Percentiles rank a stretch among this genome's conserved stretches.
phyloP scores from a whole-genome alignment of 2,329 filamentous ascomycete species.

The Fusarium sp. region DNA sequence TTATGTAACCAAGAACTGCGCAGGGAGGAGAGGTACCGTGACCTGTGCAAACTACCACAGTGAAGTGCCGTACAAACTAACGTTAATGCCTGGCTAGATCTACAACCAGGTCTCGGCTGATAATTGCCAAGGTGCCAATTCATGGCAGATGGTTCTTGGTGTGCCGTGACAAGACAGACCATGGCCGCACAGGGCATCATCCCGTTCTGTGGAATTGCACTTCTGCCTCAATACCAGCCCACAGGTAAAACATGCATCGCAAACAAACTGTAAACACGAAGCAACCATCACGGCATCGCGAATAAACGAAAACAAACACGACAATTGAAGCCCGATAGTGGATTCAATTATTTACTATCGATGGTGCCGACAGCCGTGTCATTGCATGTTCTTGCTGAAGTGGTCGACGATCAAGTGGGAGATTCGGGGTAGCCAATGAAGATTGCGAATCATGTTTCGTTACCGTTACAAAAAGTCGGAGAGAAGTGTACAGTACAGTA shows the following conservation, averaged over 20 bases:
- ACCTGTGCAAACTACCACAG: not conserved
- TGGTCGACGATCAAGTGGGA: conserved; percentile 9
- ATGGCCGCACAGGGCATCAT: not conserved
- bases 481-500: not conserved
- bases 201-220: too few relatives aligned
- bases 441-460: conserved; percentile 16
- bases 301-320: not conserved
- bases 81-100: conserved; percentile 4
- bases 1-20: not conserved
- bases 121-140: conserved; percentile 13
- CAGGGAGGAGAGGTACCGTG: not conserved
- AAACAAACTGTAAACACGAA: not conserved
- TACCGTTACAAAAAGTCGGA: conserved; percentile 24
- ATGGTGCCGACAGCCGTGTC: conserved; percentile 9
- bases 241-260: not conserved
- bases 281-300: not conserved
- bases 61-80: not conserved
- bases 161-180: not conserved
- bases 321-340: not conserved
- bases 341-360: not conserved
- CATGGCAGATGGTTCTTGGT: conserved; percentile 12
- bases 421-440: conserved; percentile 7
- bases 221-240: too few relatives aligned
- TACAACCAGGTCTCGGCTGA: conserved; percentile 12
- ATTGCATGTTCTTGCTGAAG: not conserved